Evolutionary conservation across 1,284 basidiomycete genomes (phyloP).

Genomic region (Taiwanofungus camphoratus): DNA sequence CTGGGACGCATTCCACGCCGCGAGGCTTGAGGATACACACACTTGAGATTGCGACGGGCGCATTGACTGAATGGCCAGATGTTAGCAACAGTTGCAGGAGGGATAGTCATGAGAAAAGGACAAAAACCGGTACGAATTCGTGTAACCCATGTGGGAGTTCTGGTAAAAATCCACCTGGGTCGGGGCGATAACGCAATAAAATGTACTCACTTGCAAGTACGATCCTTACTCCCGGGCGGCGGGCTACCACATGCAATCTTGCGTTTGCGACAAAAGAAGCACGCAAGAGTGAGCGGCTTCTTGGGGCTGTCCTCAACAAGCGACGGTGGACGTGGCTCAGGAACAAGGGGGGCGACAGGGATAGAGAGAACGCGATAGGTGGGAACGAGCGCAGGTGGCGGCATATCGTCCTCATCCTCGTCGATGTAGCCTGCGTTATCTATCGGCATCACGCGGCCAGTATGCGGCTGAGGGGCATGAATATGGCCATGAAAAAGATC

Average conservation of each 20-base stretch:
- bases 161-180: no score
- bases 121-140: constrained; percentile 5
- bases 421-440: neutral
- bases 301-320: constrained; percentile 30
- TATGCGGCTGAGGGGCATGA: neutral
- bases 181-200: no score
- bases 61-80: constrained; percentile 25
- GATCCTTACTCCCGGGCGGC: constrained; percentile 28
- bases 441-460: neutral
- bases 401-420: neutral
- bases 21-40: constrained; percentile 30
- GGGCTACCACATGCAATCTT: constrained; percentile 43
- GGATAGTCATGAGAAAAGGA: neutral
- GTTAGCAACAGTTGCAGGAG: neutral
- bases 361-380: constrained; percentile 16
- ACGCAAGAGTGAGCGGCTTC: constrained; percentile 37
- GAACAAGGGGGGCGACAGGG: constrained; percentile 15
- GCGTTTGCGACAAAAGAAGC: constrained; percentile 39
- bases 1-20: constrained; percentile 29
- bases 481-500: no score
- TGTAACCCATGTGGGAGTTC: neutral
- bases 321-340: constrained; percentile 20
- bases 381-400: neutral
- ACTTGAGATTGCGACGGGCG: constrained; percentile 30
- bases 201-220: constrained; percentile 36